Conservation (phyloP, 768 basidiomycete species). For the Boletus reticuloceps region DNA sequence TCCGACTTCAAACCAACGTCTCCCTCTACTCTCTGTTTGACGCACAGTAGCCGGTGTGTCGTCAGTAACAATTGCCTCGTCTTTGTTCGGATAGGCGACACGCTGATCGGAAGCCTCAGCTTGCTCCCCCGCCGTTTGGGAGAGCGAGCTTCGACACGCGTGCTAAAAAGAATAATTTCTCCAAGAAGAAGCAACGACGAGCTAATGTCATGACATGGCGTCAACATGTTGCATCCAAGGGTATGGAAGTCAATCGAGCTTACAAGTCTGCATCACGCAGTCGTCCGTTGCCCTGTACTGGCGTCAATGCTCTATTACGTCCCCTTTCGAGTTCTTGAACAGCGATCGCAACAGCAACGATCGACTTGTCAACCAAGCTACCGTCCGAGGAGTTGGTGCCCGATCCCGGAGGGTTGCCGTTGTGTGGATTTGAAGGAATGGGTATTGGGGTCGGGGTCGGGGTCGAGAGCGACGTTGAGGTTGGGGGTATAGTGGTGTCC, state of each 20-base stretch:
- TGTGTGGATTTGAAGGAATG: neutral
- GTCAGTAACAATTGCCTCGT: conserved; percentile 57
- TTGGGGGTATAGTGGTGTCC: conserved; percentile 3
- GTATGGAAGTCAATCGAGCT: conserved; percentile 8
- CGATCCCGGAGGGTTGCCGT: conserved; percentile 29
- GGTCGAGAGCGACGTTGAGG: neutral
- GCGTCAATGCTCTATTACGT: conserved; percentile 51
- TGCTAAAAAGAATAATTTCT: conserved; percentile 50
- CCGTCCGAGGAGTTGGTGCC: conserved; percentile 50
- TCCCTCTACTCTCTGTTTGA: conserved; percentile 44
- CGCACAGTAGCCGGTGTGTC: conserved; percentile 51
- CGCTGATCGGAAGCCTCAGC: conserved; percentile 49
- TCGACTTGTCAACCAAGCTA: conserved; percentile 38
- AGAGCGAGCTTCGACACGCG: conserved; percentile 52
- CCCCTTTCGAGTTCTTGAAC: conserved; percentile 44
- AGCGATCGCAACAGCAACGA: conserved; percentile 33
- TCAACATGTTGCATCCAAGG: neutral
- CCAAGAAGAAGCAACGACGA: conserved; percentile 39
- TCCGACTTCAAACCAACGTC: conserved; percentile 50
- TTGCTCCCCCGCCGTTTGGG: conserved; percentile 57
- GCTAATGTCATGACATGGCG: conserved; percentile 18
- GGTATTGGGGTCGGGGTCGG: conserved; percentile 11
- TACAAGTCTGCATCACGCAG: conserved; percentile 44
- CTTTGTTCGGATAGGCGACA: conserved; percentile 47
- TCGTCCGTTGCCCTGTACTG: conserved; percentile 48